Evolutionary conservation across 2,329 filamentous ascomycete species (phyloP), one percentile per base, ranked within the genome.

Genomic region (Paraphaeosphaeria minitans): DNA sequence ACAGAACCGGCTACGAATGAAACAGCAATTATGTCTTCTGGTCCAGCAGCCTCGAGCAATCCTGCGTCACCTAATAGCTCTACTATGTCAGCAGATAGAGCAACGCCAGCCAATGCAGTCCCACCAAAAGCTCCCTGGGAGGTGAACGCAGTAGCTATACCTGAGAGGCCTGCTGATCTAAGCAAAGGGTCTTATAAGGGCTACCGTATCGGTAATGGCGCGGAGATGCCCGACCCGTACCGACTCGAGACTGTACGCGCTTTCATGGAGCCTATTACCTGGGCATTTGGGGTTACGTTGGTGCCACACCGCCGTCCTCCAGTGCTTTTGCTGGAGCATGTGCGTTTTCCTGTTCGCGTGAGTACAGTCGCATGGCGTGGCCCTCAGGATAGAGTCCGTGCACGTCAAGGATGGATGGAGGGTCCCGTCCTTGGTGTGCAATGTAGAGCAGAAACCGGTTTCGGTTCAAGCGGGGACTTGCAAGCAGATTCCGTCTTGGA

Each of bases 151-250:
- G 62, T 63, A 45, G 53, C 62, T 58, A 41, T 58, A 31, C 64
- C 66, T n/a, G 50, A 53, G 19, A 72, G 64, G 49, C 56, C 67
- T 24, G 53, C 55, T 29, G 70, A 75, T 57, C 55, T 69, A 14
- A 72, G 72, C 21, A 67, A 68, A 29, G 76, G 75, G 14, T 74
- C 70, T 57, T 89, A 89, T 72, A 84, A 81, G 46, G 86, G 86
- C 31, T 82, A 84, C 45, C 84, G 86, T 24, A 81, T 83, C n/a
- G 82, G 81, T 9, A 81, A 82, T 37, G 85, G 85, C 19, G 69
- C 77, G 31, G 82, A 85, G 47, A 87, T 88, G 84, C 86, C 86
- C 16, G 83, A 85, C 50, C 79, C 81, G 27, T 81, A 83, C 60
- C 84, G 85, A 31, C 79, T 83, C 24, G 84, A 87, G 21, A 81